These are phyloP conservation scores for Fusarium scirpi DNA, from an alignment of 2,329 filamentous ascomycete genomes.

Conservation along the genomic window DNA sequence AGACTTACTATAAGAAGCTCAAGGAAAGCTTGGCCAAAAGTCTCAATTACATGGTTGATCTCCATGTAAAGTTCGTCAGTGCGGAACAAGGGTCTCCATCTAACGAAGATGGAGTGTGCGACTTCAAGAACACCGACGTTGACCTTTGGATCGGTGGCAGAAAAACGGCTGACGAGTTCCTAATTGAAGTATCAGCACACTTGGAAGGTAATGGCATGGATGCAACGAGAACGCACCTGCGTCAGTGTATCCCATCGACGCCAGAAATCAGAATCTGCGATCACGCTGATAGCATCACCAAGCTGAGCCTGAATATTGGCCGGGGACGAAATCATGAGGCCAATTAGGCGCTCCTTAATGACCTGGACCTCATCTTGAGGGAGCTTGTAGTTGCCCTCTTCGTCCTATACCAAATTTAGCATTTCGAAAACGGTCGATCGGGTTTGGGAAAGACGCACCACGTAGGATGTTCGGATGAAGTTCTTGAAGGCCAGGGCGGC, in stretches of 20 bases:
- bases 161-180: conserved; percentile 91
- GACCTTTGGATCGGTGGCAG: conserved; percentile 80
- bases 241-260: conserved; percentile 96
- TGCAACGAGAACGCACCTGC: conserved; percentile 64
- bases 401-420: conserved; percentile 68
- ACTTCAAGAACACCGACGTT: conserved; percentile 97
- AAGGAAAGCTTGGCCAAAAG: conserved; percentile 87
- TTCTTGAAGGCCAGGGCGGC: conserved; percentile 98
- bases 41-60: conserved; percentile 92
- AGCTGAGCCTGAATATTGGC: conserved; percentile 90
- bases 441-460: conserved; percentile 63
- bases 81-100: conserved; percentile 94
- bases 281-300: conserved; percentile 95
- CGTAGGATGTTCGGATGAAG: conserved; percentile 94
- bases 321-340: conserved; percentile 94
- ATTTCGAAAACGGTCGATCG: conserved; percentile 25
- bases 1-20: conserved; percentile 76
- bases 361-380: conserved; percentile 83
- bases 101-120: conserved; percentile 96
- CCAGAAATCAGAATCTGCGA: conserved; percentile 98
- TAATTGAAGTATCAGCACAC: conserved; percentile 50
- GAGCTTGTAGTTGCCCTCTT: conserved; percentile 93
- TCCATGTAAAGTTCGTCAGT: conserved; percentile 94
- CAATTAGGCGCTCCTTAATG: conserved; percentile 96
- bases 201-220: too few species aligned